Conservation (phyloP, 2,329 filamentous ascomycete species). For the Pezizomycotina sp. region DNA sequence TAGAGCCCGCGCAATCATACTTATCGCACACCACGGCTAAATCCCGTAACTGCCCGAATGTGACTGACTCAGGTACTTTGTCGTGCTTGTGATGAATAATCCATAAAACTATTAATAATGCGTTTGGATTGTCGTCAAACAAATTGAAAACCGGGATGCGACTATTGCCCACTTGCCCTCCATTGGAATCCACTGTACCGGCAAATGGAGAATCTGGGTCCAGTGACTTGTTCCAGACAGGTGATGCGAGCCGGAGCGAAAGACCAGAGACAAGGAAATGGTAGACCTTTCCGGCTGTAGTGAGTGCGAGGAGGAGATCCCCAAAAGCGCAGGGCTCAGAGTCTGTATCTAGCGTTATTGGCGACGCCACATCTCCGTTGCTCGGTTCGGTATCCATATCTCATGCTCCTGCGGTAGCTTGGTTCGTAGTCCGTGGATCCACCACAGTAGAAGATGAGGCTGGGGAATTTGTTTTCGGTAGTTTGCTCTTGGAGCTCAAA, state of each 20-base stretch:
- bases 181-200: neutral
- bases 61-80: neutral
- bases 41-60: neutral
- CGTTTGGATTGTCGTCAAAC: slow-evolving; percentile 1
- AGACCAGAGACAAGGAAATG: neutral
- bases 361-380: too few species aligned
- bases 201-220: neutral
- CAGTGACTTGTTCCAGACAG: neutral
- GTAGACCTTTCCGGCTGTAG: neutral
- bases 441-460: neutral
- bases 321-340: too few species aligned
- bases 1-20: slow-evolving; percentile 3
- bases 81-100: neutral
- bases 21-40: slow-evolving; percentile 3
- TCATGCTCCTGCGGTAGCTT: too few species aligned
- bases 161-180: too few species aligned
- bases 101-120: neutral
- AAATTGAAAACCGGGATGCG: neutral
- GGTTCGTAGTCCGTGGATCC: too few species aligned
- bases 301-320: too few species aligned
- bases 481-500: neutral
- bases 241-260: neutral
- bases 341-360: too few species aligned
- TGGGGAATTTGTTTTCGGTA: neutral
- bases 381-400: too few species aligned